A percentile compares a stretch with the other conserved stretches of the same genome.
Evolutionary conservation across 345 rosid species (phyloP).

Genomic region (Lepidium sativum): DNA sequence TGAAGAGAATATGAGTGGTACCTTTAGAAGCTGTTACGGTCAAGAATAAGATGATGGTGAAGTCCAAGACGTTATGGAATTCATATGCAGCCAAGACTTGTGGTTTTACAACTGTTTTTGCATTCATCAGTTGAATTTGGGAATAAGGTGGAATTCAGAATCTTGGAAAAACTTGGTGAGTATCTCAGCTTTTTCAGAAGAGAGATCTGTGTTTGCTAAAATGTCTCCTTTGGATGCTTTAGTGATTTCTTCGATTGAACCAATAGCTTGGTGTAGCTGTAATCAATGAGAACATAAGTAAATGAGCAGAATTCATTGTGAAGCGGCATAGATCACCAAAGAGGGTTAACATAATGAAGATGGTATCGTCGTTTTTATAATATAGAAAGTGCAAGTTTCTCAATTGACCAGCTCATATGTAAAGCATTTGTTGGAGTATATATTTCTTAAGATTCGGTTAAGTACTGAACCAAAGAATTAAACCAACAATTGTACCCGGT

Average conservation of each 20-base stretch:
- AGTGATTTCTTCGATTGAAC: slow-evolving; percentile 76
- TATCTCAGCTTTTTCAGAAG: slow-evolving; percentile 62
- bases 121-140: slow-evolving; percentile 44
- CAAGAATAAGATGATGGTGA: slow-evolving; percentile 1
- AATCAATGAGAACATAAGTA: background rate
- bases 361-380: background rate
- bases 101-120: background rate
- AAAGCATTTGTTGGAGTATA: too few species aligned
- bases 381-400: background rate
- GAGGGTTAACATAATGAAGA: background rate
- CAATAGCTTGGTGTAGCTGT: slow-evolving; percentile 85
- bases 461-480: too few species aligned
- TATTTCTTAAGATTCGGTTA: too few species aligned
- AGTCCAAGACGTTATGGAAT: background rate
- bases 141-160: slow-evolving; percentile 56
- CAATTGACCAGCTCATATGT: background rate
- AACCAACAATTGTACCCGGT: too few species aligned
- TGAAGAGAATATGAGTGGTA: background rate
- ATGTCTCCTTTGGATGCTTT: slow-evolving; percentile 71
- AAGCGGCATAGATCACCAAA: background rate
- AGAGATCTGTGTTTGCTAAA: slow-evolving; percentile 76
- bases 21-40: background rate
- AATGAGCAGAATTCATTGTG: background rate
- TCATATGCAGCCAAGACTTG: background rate
- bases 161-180: slow-evolving; percentile 66